These are phyloP conservation scores for Discostella stelligeroides DNA, from an alignment of 108 stramenopile species.

Conservation along the genomic window DNA sequence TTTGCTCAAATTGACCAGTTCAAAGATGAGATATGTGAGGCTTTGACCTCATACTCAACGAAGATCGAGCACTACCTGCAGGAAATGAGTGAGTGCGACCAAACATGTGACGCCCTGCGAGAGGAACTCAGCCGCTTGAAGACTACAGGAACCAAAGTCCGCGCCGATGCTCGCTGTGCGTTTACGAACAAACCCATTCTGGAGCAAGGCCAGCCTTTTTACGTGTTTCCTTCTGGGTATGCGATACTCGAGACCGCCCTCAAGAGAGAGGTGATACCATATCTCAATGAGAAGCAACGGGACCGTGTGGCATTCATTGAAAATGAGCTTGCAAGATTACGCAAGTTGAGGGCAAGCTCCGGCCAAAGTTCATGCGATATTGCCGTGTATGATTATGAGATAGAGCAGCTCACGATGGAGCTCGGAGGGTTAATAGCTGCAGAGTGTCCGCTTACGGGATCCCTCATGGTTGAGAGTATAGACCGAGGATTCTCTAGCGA, in stretches of 20 bases:
- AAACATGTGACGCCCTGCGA: constrained; percentile 70
- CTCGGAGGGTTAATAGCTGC: constrained; percentile 88
- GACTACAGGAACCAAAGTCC: constrained; percentile 62
- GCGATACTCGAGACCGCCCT: constrained; percentile 74
- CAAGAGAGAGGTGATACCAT: constrained; percentile 67
- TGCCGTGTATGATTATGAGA: constrained; percentile 36
- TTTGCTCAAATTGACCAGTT: constrained; percentile 89
- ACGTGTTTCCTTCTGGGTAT: constrained; percentile 89
- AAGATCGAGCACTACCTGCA: constrained; percentile 84
- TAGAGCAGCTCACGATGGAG: constrained; percentile 64
- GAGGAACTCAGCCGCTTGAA: constrained; percentile 70
- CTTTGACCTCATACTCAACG: constrained; percentile 82
- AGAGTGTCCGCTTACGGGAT: constrained; percentile 87
- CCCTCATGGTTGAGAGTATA: constrained; percentile 81
- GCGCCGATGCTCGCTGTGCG: constrained; percentile 76
- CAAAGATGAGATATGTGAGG: constrained; percentile 89
- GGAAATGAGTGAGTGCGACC: constrained; percentile 88
- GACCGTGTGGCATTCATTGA: constrained; percentile 67
- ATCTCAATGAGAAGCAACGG: constrained; percentile 72
- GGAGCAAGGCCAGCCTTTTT: constrained; percentile 71
- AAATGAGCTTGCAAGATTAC: constrained; percentile 47
- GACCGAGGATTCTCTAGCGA: constrained; percentile 58
- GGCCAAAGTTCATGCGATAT: constrained; percentile 15
- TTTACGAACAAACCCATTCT: constrained; percentile 75
- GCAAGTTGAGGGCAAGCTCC: constrained; percentile 6